Evolutionary conservation across 1,284 basidiomycete species (phyloP).

Genomic region (Ceratobasidium sp.): DNA sequence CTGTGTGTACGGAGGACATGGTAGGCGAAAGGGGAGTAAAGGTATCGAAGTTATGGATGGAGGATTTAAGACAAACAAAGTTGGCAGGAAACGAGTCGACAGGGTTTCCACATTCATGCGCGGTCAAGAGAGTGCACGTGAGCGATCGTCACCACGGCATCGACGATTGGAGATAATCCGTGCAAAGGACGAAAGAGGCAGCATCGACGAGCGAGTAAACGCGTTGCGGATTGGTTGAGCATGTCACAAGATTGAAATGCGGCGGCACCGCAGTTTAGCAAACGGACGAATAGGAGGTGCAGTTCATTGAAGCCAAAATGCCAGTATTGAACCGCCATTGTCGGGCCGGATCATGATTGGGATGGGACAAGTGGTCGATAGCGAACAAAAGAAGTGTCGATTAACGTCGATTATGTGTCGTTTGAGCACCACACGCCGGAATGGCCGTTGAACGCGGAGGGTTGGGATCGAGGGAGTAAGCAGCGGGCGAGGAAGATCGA

Average conservation of each 20-base stretch:
- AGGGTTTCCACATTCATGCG: slow-evolving; percentile 27
- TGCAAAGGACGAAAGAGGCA: slow-evolving; percentile 12
- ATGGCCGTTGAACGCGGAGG: slow-evolving; percentile 10
- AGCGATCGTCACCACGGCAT: slow-evolving; percentile 3
- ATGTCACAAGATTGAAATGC: slow-evolving; percentile 18
- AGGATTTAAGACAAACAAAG: slow-evolving; percentile 24
- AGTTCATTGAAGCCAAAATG: slow-evolving; percentile 37
- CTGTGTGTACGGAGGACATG: slow-evolving; percentile 26
- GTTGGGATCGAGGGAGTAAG: slow-evolving; percentile 13
- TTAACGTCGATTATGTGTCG: slow-evolving; percentile 18
- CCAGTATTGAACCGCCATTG: slow-evolving; percentile 18
- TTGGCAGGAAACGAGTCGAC: slow-evolving; percentile 23
- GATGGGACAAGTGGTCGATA: background rate
- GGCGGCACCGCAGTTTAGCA: slow-evolving; percentile 20
- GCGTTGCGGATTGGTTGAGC: background rate
- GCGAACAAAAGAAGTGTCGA: slow-evolving; percentile 16
- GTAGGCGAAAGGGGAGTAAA: slow-evolving; percentile 6
- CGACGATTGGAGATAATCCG: no score
- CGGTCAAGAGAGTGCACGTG: slow-evolving; percentile 24
- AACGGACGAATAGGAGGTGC: slow-evolving; percentile 32
- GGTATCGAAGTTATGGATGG: background rate
- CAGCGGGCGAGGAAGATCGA: slow-evolving; percentile 12
- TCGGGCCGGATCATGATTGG: slow-evolving; percentile 37
- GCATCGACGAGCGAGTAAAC: background rate
- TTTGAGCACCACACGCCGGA: background rate